Conservation (phyloP, 441 rosid species). For the Erodium trifolium region DNA sequence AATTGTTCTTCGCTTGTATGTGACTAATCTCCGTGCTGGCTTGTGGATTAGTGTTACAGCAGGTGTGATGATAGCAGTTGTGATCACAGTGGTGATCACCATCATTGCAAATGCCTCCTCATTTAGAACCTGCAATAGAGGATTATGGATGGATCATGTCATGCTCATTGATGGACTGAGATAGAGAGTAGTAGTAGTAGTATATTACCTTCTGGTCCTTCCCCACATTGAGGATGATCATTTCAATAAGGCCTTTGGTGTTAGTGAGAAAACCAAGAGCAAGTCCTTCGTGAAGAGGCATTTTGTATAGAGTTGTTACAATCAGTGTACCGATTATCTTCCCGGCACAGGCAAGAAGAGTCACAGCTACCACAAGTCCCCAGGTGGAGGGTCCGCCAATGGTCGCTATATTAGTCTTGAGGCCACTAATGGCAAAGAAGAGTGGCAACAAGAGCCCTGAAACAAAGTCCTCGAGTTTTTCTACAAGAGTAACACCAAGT, state of each 20-base stretch:
- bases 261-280: slow-evolving; percentile 83
- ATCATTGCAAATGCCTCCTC: slow-evolving; percentile 67
- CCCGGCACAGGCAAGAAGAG: slow-evolving; percentile 55
- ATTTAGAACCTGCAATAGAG: slow-evolving; percentile 50
- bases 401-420: slow-evolving; percentile 47
- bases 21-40: slow-evolving; percentile 55
- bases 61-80: slow-evolving; percentile 73
- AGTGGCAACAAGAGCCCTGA: slow-evolving; percentile 86
- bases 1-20: slow-evolving; percentile 53
- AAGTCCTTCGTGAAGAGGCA: slow-evolving; percentile 73
- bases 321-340: slow-evolving; percentile 63
- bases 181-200: not conserved
- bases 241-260: slow-evolving; percentile 88
- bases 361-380: slow-evolving; percentile 38
- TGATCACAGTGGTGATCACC: slow-evolving; percentile 67
- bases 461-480: slow-evolving; percentile 87
- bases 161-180: not conserved
- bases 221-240: slow-evolving; percentile 90
- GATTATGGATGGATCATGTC: not conserved
- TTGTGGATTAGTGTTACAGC: slow-evolving; percentile 46
- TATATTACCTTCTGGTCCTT: slow-evolving; percentile 65
- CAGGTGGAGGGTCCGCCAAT: slow-evolving; percentile 47
- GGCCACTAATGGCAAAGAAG: slow-evolving; percentile 89
- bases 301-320: slow-evolving; percentile 44
- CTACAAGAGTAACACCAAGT: slow-evolving; percentile 72